Evolutionary conservation across 306 rosid species (phyloP).

Genomic region (Gleditsia sinensis): DNA sequence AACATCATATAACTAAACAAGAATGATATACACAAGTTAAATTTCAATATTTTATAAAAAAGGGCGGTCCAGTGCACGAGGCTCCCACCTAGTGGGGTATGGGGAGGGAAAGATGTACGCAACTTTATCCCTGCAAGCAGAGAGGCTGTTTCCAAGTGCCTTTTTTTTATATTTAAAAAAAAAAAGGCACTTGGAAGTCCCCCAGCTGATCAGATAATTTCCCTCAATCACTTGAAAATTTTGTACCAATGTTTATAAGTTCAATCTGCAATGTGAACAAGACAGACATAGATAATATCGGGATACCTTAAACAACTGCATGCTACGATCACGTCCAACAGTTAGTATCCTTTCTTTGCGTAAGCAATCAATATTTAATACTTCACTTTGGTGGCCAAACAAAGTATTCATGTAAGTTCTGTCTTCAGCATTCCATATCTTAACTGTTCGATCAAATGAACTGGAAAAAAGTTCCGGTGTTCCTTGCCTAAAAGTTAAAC

Average conservation of each 20-base stretch:
- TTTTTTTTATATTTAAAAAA: too few relatives aligned
- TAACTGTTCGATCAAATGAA: constrained; percentile 87
- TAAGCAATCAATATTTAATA: constrained; percentile 74
- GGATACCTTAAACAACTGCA: constrained; percentile 90
- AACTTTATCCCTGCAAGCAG: too few relatives aligned
- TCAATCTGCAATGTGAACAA: background rate
- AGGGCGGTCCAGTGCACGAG: too few relatives aligned
- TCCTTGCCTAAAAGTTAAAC: constrained; percentile 92
- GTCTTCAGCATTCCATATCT: constrained; percentile 97
- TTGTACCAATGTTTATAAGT: background rate
- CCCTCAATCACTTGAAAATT: constrained; percentile 4
- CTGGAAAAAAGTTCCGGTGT: constrained; percentile 91
- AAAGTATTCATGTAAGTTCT: constrained; percentile 83
- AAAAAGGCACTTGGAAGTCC: too few relatives aligned
- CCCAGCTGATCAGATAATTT: background rate
- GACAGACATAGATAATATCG: background rate
- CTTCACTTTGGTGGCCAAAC: constrained; percentile 94
- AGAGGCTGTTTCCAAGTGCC: too few relatives aligned
- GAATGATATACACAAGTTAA: too few relatives aligned
- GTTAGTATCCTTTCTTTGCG: constrained; percentile 85
- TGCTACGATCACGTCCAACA: constrained; percentile 87
- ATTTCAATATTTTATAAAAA: too few relatives aligned
- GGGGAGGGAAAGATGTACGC: too few relatives aligned
- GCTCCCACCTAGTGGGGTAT: too few relatives aligned
- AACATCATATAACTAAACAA: constrained; percentile 12